Evolutionary conservation across 768 basidiomycete genomes (phyloP).

Genomic region (Tylopilus intermedius): DNA sequence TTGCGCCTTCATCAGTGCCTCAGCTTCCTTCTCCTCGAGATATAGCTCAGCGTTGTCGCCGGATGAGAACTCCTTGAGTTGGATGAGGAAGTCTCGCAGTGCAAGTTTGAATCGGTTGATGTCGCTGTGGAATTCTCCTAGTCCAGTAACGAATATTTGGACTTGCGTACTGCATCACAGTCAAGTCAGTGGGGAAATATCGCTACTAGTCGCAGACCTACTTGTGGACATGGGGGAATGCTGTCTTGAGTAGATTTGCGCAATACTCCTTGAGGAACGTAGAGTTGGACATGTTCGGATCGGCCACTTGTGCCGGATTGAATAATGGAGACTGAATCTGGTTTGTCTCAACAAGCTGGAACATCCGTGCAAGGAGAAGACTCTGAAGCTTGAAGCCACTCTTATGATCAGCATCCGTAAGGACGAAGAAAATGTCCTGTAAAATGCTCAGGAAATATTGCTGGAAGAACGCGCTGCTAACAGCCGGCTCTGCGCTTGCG

Average conservation of each 20-base stretch:
- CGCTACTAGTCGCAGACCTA: conserved; percentile 34
- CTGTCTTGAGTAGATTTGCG: conserved; percentile 76
- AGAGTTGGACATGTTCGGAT: conserved; percentile 71
- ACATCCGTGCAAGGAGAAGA: conserved; percentile 86
- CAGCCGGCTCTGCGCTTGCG: conserved; percentile 67
- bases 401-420: conserved; percentile 98
- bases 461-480: conserved; percentile 92
- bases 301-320: conserved; percentile 67
- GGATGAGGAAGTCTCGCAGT: conserved; percentile 95
- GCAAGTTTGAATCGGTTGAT: conserved; percentile 90
- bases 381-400: conserved; percentile 96
- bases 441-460: conserved; percentile 90
- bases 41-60: conserved; percentile 87
- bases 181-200: conserved; percentile 8
- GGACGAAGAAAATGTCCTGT: conserved; percentile 94
- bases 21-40: conserved; percentile 91
- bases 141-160: conserved; percentile 58
- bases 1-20: conserved; percentile 68
- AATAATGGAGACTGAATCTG: conserved; percentile 78
- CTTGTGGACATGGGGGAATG: conserved; percentile 91
- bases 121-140: conserved; percentile 72
- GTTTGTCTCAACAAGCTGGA: conserved; percentile 84
- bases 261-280: conserved; percentile 82
- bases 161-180: conserved; percentile 55
- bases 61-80: conserved; percentile 94